Percentiles rank a stretch among this genome's conserved stretches.
Evolutionary conservation across 352 stramenopile species (phyloP).

Genomic region (Phytopythium sindhum): DNA sequence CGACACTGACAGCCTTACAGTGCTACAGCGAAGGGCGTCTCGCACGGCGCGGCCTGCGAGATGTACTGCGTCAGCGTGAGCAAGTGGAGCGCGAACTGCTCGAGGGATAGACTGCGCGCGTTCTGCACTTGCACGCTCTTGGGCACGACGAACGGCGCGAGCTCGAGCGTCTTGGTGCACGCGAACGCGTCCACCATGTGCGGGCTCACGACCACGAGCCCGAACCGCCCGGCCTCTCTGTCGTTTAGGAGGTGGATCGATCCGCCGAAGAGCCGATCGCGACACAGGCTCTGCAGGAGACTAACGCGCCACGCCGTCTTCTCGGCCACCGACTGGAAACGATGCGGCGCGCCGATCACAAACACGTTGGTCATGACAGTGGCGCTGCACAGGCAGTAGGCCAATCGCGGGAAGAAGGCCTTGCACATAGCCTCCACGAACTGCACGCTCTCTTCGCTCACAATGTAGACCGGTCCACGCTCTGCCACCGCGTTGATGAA

Average conservation of each 20-base stretch:
- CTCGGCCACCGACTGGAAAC: constrained; percentile 45
- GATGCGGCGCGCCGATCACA: constrained; percentile 49
- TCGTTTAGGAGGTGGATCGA: constrained; percentile 41
- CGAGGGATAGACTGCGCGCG: constrained; percentile 38
- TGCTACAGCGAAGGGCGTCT: constrained; percentile 51
- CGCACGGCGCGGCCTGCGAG: constrained; percentile 42
- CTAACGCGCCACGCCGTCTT: constrained; percentile 53
- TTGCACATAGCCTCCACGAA: constrained; percentile 64
- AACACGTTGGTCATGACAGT: constrained; percentile 56
- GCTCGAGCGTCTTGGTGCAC: constrained; percentile 46
- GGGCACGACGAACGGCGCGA: constrained; percentile 49
- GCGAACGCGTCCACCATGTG: constrained; percentile 53
- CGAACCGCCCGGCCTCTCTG: constrained; percentile 36
- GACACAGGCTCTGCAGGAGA: constrained; percentile 53
- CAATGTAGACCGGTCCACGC: constrained; percentile 57
- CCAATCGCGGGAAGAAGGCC: constrained; percentile 58
- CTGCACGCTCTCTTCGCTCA: constrained; percentile 56
- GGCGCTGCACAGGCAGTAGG: constrained; percentile 49
- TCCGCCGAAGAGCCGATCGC: constrained; percentile 49
- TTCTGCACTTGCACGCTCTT: constrained; percentile 63
- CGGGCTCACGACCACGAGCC: constrained; percentile 55
- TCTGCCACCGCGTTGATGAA: constrained; percentile 45
- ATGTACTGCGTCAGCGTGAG: constrained; percentile 54
- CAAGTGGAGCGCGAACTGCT: constrained; percentile 55
- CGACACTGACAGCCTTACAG: constrained; percentile 16